Base-by-base conservation (phyloP, 1,284 basidiomycete genomes). In the Irpex sp. region DNA sequence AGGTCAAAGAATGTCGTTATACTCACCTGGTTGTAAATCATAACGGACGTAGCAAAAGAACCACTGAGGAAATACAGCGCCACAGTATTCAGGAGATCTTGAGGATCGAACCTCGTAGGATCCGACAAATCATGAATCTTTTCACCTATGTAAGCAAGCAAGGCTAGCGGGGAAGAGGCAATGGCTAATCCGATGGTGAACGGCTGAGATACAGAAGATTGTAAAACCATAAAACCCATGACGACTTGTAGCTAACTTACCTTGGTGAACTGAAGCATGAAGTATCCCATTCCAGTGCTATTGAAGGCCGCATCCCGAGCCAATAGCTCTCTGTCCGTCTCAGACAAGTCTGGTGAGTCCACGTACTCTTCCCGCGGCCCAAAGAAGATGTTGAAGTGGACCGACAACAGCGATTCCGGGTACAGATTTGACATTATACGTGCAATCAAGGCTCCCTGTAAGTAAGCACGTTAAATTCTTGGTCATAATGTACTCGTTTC, bases 21-120 rank as follows among this genome's bases (percentile, higher is more conserved):
- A 62, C 59, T 20, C 22, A 24, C 59, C 59, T 62, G 59, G 22
- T 62, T 20, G 60, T 74, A 74, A 2, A 70, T 72, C 18, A 74
- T 54, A 11, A 62, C 54, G 6, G 73, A 68, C 11, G 70, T 71
- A 22, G 43, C 66, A 56, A 71, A 71, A 13, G 72, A 63, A 27
- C 68, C 18, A 11, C 70, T 71, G n/a, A 74, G 68, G 67, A 54
- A 74, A 70, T 74, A 74, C 6, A 74, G 32, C n/a, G 73, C 73
- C 22, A 74, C 67, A 18, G 70, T 73, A 32, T 62, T 24, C n/a
- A 62, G 18, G 22, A 62, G 18, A 24, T 62, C 59, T 15, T 62
- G n/a, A 18, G 13, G 22, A 5, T 24, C 13, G 22, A 62, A 20
- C 20, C 59, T 18, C 13, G 20, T 13, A 13, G 59, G 59, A 24